Evolutionary conservation across 495 filamentous ascomycete species (phyloP), one percentile per base, ranked within the genome.

Genomic region (Penicillium silybi): DNA sequence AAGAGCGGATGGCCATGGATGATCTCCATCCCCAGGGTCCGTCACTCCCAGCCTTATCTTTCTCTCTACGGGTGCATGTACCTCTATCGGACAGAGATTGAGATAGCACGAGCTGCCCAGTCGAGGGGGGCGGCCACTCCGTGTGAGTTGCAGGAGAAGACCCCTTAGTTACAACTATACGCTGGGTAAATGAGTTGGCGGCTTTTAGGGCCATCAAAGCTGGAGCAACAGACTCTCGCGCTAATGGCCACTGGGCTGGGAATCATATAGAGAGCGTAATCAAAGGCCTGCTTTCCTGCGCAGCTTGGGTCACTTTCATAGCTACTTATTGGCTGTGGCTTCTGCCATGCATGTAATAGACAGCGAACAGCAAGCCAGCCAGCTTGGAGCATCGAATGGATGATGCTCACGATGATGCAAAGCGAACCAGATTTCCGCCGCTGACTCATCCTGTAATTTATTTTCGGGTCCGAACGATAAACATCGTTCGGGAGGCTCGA

Each of bases 401-500:
- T 71, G 64, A 65, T 68, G 67, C 54, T 66, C 65, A 65, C 57
- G 34, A 69, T 70, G 67, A 66, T 68, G 65, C 60, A 67, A 67
- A 63, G 45, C 46, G 54, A 58, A 57, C 50, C 58, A 52, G 15
- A 55, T 22, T 54, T 52, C 22, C 4, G 25, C 39, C 41, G 54
- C 54, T 64, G 52, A 64, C 38, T 64, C 58, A 64, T 42, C 54
- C 15, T 23, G 55, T 62, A 62, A 51, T 62, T 58, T 60, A 54
- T 54, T 50, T 46, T 38, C 29, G 37, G 18, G 18, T 39, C 16
- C 4, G 37, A 19, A 41, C 44, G 50, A 53, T 52, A 47, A 51
- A 52, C 48, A 56, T 39, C 44, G 38, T 20, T 38, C 10, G 3
- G 18, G 6, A n/a, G n/a, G n/a, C n/a, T n/a, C n/a, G n/a, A 35